phyloP scores from a whole-genome alignment of 441 rosid genomes.

The Aquilaria agallochum region DNA sequence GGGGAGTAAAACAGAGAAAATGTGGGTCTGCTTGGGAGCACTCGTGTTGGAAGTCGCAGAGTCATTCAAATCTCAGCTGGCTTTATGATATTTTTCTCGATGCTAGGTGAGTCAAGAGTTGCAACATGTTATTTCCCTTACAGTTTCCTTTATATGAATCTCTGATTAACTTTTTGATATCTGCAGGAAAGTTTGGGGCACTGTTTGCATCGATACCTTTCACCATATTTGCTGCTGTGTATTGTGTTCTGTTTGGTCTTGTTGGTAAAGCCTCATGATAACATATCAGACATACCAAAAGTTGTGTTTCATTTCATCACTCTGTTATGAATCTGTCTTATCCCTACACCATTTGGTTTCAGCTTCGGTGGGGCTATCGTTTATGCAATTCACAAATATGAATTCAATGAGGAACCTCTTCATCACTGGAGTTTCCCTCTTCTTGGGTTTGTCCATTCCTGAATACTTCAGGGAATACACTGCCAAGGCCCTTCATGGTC shows the following conservation, averaged over 20 bases:
- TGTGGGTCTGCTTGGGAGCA: constrained; percentile 96
- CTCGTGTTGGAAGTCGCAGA: constrained; percentile 98
- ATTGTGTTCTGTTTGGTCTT: constrained; percentile 90
- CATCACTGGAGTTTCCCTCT: constrained; percentile 82
- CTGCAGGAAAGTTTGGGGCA: constrained; percentile 93
- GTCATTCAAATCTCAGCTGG: constrained; percentile 97
- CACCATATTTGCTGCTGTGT: constrained; percentile 88
- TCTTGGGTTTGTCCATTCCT: constrained; percentile 88
- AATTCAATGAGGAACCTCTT: constrained; percentile 97
- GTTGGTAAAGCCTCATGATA: constrained; percentile 52
- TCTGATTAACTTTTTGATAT: constrained; percentile 6
- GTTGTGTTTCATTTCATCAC: background rate
- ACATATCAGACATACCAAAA: background rate
- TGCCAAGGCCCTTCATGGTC: constrained; percentile 83
- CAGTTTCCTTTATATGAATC: background rate
- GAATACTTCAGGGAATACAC: constrained; percentile 90
- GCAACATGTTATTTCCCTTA: background rate
- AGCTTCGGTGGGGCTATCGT: constrained; percentile 97
- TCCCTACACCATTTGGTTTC: constrained; percentile 13
- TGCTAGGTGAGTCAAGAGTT: constrained; percentile 53
- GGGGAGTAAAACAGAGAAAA: constrained; percentile 66
- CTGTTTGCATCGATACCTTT: constrained; percentile 97
- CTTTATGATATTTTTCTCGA: constrained; percentile 98
- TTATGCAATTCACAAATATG: constrained; percentile 99
- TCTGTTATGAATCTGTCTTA: constrained; percentile 13